Evolutionary conservation across 2,329 filamentous ascomycete species (phyloP).

Genomic region (Pyrenophora seminiperda): DNA sequence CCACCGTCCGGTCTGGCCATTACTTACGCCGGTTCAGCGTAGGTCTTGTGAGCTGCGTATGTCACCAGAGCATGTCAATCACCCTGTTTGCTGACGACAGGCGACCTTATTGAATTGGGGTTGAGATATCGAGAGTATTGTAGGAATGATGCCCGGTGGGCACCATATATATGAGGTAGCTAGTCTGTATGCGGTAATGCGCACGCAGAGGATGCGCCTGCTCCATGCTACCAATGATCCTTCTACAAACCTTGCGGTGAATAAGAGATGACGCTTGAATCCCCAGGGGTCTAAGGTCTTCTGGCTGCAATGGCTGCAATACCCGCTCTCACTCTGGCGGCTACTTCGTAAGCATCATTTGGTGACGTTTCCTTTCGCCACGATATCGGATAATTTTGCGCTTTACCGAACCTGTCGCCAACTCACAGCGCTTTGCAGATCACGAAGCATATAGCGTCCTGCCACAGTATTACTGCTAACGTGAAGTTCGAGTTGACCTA

Average conservation of each 20-base stretch:
- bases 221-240: too few relatives aligned
- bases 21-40: neutral
- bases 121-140: too few relatives aligned
- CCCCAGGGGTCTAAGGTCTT: neutral
- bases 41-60: neutral
- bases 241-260: neutral
- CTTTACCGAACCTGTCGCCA: constrained; percentile 16
- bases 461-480: neutral
- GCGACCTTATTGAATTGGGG: too few relatives aligned
- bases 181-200: too few relatives aligned
- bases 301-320: neutral
- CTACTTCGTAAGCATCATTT: constrained; percentile 14
- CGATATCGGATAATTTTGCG: constrained; percentile 19
- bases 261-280: constrained; percentile 5
- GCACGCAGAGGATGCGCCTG: too few relatives aligned
- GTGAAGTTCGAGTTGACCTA: constrained; percentile 1
- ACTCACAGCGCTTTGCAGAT: constrained; percentile 14
- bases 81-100: constrained; percentile 1
- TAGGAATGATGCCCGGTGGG: too few relatives aligned
- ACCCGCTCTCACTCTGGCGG: constrained; percentile 1
- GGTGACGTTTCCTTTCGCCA: constrained; percentile 24
- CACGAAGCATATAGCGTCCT: constrained; percentile 4
- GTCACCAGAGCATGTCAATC: neutral
- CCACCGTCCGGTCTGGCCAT: neutral
- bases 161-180: too few relatives aligned